Evolutionary conservation across 345 rosid species (phyloP), one percentile per base, ranked within the genome.

Genomic region (Ceriops decandra): DNA sequence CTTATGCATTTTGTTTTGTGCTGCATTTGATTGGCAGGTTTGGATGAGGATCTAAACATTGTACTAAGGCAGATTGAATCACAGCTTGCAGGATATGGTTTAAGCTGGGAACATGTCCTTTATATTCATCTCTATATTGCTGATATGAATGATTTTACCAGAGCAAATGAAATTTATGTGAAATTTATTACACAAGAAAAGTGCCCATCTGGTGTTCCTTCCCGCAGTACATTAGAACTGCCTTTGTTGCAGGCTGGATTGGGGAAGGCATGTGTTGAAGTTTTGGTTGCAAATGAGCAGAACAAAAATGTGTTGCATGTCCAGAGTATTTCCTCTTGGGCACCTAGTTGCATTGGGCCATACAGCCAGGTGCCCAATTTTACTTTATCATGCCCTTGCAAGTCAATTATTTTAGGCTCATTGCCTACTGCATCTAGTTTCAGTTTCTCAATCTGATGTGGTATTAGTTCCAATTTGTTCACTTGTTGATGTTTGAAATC

Each of bases 291-390:
- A 21, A 83, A 81, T 70, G 85, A 86, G 68, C 83, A 77, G 57
- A 84, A 86, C 84, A 90, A 91, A 84, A 90, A 81, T 69, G 99
- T 90, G 76, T 86, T 91, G 76, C 99, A 95, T 74, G 99, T 95
- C 6, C 98, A 91, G 68, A 95, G 98, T 76, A 91, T 91, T 63
- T 95, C 99, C 51, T 84, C 85, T 63, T 95, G 99, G 99, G 99
- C 99, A 66, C 99, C 99, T 49, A 90, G 99, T 80, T 91, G 99
- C 87, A 95, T 95, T 52, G 99, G 99, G 68, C 99, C 99, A 63
- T 95, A 91, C 70, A 91, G 99, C 77, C 99, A 95, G 95, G 99
- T 90, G 77, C 53, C 52, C 47, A 38, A 31, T 70, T 33, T 57
- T 57, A 51, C 72, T 68, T 22, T 1, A 15, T 51, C 31, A 30